Evolutionary conservation across 2,329 filamentous ascomycete species (phyloP), one percentile per base, ranked within the genome.

Genomic region (Geosmithia morbida): DNA sequence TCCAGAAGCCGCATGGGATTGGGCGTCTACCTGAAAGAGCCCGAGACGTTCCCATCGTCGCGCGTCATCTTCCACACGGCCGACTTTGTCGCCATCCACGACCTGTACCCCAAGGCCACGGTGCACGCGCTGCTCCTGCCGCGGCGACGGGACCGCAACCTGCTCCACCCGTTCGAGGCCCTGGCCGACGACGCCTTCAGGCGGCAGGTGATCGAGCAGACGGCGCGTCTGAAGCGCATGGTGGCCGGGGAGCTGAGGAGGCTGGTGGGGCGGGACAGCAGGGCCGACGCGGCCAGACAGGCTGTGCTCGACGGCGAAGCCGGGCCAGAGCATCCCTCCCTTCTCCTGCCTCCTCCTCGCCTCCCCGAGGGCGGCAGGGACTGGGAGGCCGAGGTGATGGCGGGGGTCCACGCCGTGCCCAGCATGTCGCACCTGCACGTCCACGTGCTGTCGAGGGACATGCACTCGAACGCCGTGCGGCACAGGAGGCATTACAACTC

Each of bases 361-460:
- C 69, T 89, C 8, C 88, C 88, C 0, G 52, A 59, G 0, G 89
- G 88, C 0, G 89, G 88, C 0, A 74, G 90, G 20, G 81, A 96
- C 64, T 97, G 88, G 86, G 65, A 69, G 41, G 66, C 68, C 13
- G 87, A 92, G 22, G 73, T 97, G 45, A 75, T 77, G 45, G 75
- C 81, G 18, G 92, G 92, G 14, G 75, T 95, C 7, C 92, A 98
- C 65, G 84, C 87, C 2, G 79, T 83, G 54, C 92, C 92, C 2
- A 89, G 83, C 48, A 97, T 98, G 92, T 82, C 77, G 52, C 87
- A 97, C 61, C 61, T 97, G 48, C 92, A 98, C 64, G 72, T 97
- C 3, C 92, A 98, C 62, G 79, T 97, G 29, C 66, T 97, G 49
- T 87, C 85, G 40, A 70, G 78, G 17, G 92, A 98, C 60, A 83